Base-by-base conservation (phyloP, 495 filamentous ascomycete species). In the Penicillium psychrofluorescens region DNA sequence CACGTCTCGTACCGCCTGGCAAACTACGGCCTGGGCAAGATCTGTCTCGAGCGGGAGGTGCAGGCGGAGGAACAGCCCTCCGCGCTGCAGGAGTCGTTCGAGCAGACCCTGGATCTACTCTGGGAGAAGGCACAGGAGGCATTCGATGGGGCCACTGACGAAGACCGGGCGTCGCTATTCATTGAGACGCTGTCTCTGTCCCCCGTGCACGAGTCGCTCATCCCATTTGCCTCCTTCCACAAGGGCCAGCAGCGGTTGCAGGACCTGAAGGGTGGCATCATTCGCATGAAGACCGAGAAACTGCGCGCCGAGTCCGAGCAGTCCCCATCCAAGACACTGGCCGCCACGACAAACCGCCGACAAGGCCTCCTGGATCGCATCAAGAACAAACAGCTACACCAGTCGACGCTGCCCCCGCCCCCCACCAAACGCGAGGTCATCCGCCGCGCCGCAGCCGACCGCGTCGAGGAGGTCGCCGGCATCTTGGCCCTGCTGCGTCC, bases 191-290 rank as follows among this genome's bases (percentile, higher is more conserved):
- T 73, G 12, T 64, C 61, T 35, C 45, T 69, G 16, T 52, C 61
- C 16, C 32, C 53, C 0, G 60, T 73, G 35, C 61, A 71, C 41
- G 70, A 70, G 38, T 70, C 63, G 11, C 60, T 73, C 44, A 59
- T 65, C 7, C 70, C 70, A 0, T 64, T 71, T 33, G 59, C 65
- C 6, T 43, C 61, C 6, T 65, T 71, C 43, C 62, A 67, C 11
- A 70, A 68, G 45, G 70, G 70, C 6, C 68, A 71, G 50, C 68
- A 71, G 54, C 63, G 70, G 32, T 49, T 73, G 37, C 70, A 73
- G 43, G 70, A 73, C 44, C 32, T 73, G 51, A 66, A 57, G 54
- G 62, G 63, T 9, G 67, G 67, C 34, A 54, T 71, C 6, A 65
- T 71, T 14, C 66, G 62, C 39, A 38, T 66, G 48, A 73, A 67